Percentiles rank a stretch among this genome's conserved stretches.
These are phyloP conservation scores for Cucumis cinereus DNA, from an alignment of 306 rosid species.

Conservation along the genomic window DNA sequence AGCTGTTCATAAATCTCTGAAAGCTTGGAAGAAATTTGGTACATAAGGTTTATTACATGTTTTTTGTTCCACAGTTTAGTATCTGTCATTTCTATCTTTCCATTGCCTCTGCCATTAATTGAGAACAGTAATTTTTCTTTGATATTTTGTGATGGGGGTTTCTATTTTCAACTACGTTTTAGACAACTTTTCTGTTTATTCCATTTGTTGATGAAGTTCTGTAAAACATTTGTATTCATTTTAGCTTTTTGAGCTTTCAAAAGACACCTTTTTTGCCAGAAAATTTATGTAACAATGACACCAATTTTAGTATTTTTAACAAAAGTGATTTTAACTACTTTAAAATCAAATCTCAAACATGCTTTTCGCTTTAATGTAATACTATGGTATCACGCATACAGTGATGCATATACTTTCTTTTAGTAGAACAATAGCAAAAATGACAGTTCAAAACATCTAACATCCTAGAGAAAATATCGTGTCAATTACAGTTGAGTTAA, in stretches of 20 bases:
- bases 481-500: too few relatives aligned
- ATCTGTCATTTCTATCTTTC: neutral
- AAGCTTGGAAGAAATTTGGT: conserved; percentile 1
- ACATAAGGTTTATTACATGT: neutral
- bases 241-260: neutral
- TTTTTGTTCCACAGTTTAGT: neutral
- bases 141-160: neutral
- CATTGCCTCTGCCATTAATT: neutral
- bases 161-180: neutral
- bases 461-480: too few relatives aligned
- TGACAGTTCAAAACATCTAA: too few relatives aligned
- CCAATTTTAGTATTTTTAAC: too few relatives aligned
- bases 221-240: neutral
- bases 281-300: too few relatives aligned
- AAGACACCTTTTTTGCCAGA: neutral
- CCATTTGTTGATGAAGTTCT: neutral
- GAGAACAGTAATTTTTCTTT: neutral
- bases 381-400: too few relatives aligned
- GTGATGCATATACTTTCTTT: too few relatives aligned
- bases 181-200: neutral
- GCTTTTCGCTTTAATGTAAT: too few relatives aligned
- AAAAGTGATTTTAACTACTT: too few relatives aligned
- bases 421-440: too few relatives aligned
- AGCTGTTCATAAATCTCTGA: conserved; percentile 5
- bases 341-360: too few relatives aligned